Evolutionary conservation across 2,329 filamentous ascomycete species (phyloP).

Genomic region (Ploettnerulaceae sp.): DNA sequence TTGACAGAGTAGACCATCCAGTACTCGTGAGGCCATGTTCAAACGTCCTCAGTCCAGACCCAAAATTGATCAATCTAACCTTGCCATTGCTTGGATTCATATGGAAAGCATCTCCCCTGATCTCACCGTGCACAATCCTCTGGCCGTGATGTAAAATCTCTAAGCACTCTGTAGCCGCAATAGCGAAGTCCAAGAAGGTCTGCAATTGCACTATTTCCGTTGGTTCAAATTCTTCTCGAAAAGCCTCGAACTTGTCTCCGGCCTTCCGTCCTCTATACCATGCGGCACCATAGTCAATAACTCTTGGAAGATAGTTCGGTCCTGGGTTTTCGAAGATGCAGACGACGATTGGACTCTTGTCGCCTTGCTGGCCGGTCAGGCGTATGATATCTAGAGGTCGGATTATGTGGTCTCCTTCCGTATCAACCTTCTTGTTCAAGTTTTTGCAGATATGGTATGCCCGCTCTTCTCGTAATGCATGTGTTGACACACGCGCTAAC

Average conservation of each 20-base stretch:
- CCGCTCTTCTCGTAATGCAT: slow-evolving; percentile 78
- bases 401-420: slow-evolving; percentile 69
- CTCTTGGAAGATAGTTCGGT: slow-evolving; percentile 62
- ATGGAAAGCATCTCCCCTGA: slow-evolving; percentile 86
- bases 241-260: slow-evolving; percentile 41
- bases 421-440: slow-evolving; percentile 66
- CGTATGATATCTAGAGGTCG: slow-evolving; percentile 75
- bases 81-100: slow-evolving; percentile 65
- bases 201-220: slow-evolving; percentile 63
- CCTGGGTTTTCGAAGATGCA: slow-evolving; percentile 79
- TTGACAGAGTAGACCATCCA: slow-evolving; percentile 79
- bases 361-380: slow-evolving; percentile 61
- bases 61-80: slow-evolving; percentile 80
- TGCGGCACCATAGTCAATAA: slow-evolving; percentile 74
- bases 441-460: slow-evolving; percentile 79
- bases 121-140: slow-evolving; percentile 83
- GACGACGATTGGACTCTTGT: slow-evolving; percentile 67
- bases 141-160: slow-evolving; percentile 89
- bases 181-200: slow-evolving; percentile 83
- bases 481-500: slow-evolving; percentile 76
- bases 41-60: slow-evolving; percentile 80
- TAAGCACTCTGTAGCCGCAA: slow-evolving; percentile 78
- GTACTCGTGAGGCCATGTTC: slow-evolving; percentile 83
- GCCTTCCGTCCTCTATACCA: slow-evolving; percentile 55
- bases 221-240: slow-evolving; percentile 38